phyloP scores from a whole-genome alignment of 106 monocot species.

The Narthecium ossifragum region DNA sequence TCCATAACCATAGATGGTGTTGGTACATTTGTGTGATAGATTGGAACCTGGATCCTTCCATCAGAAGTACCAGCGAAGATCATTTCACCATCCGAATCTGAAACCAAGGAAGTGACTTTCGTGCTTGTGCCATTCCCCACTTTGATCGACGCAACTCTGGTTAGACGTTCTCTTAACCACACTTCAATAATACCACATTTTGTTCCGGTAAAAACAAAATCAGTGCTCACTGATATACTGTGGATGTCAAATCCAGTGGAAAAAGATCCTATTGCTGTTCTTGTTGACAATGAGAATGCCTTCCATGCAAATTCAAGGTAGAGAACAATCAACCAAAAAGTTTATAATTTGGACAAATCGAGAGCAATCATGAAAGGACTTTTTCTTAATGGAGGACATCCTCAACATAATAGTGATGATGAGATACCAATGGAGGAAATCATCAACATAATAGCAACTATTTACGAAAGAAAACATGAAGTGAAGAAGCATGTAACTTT shows the following conservation, averaged over 20 bases:
- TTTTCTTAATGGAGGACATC: not conserved
- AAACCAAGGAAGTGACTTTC: constrained; percentile 21
- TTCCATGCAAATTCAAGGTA: constrained; percentile 9
- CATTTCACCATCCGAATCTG: constrained; percentile 33
- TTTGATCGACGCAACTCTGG: constrained; percentile 32
- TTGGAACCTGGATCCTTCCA: constrained; percentile 48
- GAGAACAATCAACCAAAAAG: not conserved
- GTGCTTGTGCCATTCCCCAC: constrained; percentile 14
- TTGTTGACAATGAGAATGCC: constrained; percentile 41
- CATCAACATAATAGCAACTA: not conserved
- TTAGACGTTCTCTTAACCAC: constrained; percentile 32
- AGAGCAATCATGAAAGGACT: not conserved
- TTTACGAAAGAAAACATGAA: not conserved
- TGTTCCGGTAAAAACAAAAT: constrained; percentile 49
- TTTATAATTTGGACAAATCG: not conserved
- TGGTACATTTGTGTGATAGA: not conserved
- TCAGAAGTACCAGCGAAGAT: constrained; percentile 39
- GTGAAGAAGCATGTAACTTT: no score
- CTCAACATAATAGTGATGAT: not conserved
- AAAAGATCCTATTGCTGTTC: constrained; percentile 26
- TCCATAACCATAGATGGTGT: not conserved
- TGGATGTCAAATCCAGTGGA: constrained; percentile 32
- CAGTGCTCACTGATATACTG: constrained; percentile 17
- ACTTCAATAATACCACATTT: constrained; percentile 44
- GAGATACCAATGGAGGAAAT: not conserved